Evolutionary conservation across 1,284 basidiomycete genomes (phyloP).

Genomic region (Chalciporus sp.): DNA sequence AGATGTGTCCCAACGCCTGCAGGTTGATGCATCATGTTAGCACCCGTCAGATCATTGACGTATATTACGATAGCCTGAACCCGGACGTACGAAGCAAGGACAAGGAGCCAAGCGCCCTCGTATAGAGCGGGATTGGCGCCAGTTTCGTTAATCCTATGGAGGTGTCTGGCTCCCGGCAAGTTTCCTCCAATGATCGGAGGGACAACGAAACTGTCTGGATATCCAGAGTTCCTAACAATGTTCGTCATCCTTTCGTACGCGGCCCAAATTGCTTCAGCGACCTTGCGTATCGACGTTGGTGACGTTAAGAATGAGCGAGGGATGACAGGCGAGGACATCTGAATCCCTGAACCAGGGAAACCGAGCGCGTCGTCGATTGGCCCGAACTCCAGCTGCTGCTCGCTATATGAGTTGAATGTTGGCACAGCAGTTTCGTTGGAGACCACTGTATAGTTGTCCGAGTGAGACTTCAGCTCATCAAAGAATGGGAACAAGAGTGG

Average conservation of each 20-base stretch:
- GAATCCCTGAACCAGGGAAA: neutral
- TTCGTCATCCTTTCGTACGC: neutral
- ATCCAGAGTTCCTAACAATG: neutral
- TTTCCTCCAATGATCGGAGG: neutral
- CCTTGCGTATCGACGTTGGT: neutral
- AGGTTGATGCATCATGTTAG: no score
- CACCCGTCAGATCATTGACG: neutral
- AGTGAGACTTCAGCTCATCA: neutral
- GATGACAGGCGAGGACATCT: slow-evolving; percentile 5
- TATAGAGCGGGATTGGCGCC: slow-evolving; percentile 1
- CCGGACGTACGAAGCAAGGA: neutral
- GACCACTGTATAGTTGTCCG: neutral
- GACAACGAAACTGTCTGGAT: neutral
- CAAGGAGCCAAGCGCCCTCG: neutral
- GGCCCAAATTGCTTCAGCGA: slow-evolving; percentile 8
- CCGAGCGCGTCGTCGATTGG: neutral
- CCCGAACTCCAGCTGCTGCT: neutral
- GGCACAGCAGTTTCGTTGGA: neutral
- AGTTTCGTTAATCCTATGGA: neutral
- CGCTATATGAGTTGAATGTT: slow-evolving; percentile 1
- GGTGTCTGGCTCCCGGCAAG: neutral
- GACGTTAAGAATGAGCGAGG: slow-evolving; percentile 1
- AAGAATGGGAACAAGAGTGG: slow-evolving; percentile 1
- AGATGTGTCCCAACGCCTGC: neutral
- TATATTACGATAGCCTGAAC: neutral